Conservation (phyloP, 2,329 filamentous ascomycete species). For the Lecanicillium sp. region DNA sequence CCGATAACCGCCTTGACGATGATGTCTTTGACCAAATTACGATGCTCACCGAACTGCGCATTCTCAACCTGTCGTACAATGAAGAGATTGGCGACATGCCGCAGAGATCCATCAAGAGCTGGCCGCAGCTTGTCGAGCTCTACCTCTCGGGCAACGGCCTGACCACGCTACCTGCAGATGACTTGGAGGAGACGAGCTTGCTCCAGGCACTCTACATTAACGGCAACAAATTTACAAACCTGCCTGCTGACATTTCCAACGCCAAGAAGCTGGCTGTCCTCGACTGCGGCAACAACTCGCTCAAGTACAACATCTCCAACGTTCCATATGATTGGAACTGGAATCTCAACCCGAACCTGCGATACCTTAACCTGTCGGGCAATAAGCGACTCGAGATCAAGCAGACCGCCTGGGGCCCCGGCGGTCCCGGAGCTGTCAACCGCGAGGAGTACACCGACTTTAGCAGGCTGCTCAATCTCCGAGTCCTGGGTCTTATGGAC, state of each 20-base stretch:
- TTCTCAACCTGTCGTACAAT: slow-evolving; percentile 93
- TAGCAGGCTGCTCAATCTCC: slow-evolving; percentile 72
- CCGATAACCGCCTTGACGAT: slow-evolving; percentile 90
- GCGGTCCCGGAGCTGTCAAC: slow-evolving; percentile 47
- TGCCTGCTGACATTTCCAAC: slow-evolving; percentile 91
- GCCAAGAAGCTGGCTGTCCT: slow-evolving; percentile 86
- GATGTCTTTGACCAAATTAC: slow-evolving; percentile 92
- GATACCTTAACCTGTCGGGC: slow-evolving; percentile 92
- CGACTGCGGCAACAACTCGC: slow-evolving; percentile 87
- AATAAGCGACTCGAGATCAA: slow-evolving; percentile 95
- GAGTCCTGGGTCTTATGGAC: slow-evolving; percentile 93
- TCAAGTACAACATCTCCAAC: slow-evolving; percentile 99
- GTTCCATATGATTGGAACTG: slow-evolving; percentile 99
- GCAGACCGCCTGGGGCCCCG: slow-evolving; percentile 44
- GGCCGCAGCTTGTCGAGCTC: slow-evolving; percentile 84
- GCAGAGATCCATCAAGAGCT: slow-evolving; percentile 77
- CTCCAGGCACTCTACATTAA: slow-evolving; percentile 92
- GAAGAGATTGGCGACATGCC: slow-evolving; percentile 83
- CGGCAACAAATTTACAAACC: slow-evolving; percentile 93
- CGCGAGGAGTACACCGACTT: slow-evolving; percentile 77
- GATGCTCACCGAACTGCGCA: slow-evolving; percentile 72
- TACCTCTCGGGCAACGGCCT: slow-evolving; percentile 95
- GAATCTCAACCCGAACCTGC: slow-evolving; percentile 94
- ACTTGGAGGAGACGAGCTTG: slow-evolving; percentile 82
- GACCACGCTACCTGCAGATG: slow-evolving; percentile 84